Conservation (phyloP, 2,329 filamentous ascomycete genomes). For the Penicillium sumatraense region DNA sequence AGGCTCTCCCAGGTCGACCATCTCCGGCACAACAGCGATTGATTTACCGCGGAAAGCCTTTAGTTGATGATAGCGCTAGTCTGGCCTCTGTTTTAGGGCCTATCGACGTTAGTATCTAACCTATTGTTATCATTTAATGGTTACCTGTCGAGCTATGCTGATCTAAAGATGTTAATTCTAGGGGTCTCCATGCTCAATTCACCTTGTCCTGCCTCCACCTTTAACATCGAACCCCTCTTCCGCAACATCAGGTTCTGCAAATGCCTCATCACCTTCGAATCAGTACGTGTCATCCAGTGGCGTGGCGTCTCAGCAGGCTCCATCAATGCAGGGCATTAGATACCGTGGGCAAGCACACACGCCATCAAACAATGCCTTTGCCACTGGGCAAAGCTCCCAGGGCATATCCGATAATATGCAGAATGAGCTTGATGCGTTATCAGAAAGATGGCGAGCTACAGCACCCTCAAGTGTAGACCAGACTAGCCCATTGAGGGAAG, state of each 20-base stretch:
- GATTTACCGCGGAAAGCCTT: slow-evolving; percentile 61
- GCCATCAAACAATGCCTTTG: not conserved
- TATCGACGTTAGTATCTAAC: slow-evolving; percentile 50
- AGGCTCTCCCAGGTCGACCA: slow-evolving; percentile 53
- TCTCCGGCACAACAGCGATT: slow-evolving; percentile 56
- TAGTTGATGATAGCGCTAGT: slow-evolving; percentile 54
- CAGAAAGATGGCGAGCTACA: not conserved
- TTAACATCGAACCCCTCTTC: not conserved
- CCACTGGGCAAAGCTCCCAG: not conserved
- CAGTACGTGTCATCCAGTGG: slow-evolving; percentile 2
- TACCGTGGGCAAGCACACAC: not conserved
- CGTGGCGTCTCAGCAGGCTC: not conserved
- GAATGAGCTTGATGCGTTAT: not conserved
- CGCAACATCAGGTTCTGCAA: not conserved
- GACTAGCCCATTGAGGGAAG: not conserved
- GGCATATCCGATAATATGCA: not conserved
- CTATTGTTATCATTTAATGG: not conserved
- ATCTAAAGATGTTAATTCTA: not conserved
- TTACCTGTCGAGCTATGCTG: not conserved
- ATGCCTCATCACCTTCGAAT: not conserved
- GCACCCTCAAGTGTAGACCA: not conserved
- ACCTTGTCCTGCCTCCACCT: slow-evolving; percentile 48
- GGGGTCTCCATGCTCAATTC: slow-evolving; percentile 35
- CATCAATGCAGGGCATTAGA: not conserved
- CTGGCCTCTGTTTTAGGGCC: slow-evolving; percentile 57